Percentiles rank a stretch among this genome's conserved stretches.
These are phyloP conservation scores for Globisporangium camurandrum DNA, from an alignment of 352 stramenopile genomes.

Conservation along the genomic window DNA sequence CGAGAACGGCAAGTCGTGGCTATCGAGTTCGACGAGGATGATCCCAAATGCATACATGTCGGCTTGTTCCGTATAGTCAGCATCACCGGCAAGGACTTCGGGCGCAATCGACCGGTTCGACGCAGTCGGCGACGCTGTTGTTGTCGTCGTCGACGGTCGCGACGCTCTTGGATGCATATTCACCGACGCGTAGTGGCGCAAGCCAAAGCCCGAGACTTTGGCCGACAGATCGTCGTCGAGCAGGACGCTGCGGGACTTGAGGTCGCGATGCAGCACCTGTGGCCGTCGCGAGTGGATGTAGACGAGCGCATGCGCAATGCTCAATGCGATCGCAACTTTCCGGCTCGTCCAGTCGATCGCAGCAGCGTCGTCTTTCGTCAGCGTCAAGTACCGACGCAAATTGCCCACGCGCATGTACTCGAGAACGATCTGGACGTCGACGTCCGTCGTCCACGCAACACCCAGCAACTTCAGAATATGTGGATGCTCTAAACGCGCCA, in stretches of 20 bases:
- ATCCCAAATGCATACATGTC: slow-evolving; percentile 76
- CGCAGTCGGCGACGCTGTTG: slow-evolving; percentile 10
- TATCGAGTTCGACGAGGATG: slow-evolving; percentile 64
- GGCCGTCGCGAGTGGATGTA: slow-evolving; percentile 55
- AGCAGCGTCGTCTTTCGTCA: slow-evolving; percentile 20
- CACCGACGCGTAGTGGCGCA: slow-evolving; percentile 29
- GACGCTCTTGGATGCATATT: too few relatives aligned
- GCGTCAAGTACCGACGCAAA: slow-evolving; percentile 37
- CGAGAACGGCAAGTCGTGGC: slow-evolving; percentile 56
- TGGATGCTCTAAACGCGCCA: slow-evolving; percentile 50
- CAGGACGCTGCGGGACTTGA: slow-evolving; percentile 66
- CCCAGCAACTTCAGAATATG: slow-evolving; percentile 81
- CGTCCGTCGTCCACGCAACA: slow-evolving; percentile 47
- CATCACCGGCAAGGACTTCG: slow-evolving; percentile 48
- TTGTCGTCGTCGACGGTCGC: too few relatives aligned
- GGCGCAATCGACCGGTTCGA: slow-evolving; percentile 58
- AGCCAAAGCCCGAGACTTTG: slow-evolving; percentile 67
- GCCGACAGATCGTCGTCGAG: slow-evolving; percentile 43
- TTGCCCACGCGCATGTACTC: slow-evolving; percentile 73
- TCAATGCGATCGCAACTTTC: slow-evolving; percentile 55
- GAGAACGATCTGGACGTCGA: slow-evolving; percentile 55
- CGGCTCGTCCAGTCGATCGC: slow-evolving; percentile 30
- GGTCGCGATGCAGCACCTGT: slow-evolving; percentile 57
- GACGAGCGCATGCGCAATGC: slow-evolving; percentile 51
- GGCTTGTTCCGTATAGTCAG: slow-evolving; percentile 26